Evolutionary conservation across 2,329 filamentous ascomycete species (phyloP).

Genomic region (Trichoderma sp.): DNA sequence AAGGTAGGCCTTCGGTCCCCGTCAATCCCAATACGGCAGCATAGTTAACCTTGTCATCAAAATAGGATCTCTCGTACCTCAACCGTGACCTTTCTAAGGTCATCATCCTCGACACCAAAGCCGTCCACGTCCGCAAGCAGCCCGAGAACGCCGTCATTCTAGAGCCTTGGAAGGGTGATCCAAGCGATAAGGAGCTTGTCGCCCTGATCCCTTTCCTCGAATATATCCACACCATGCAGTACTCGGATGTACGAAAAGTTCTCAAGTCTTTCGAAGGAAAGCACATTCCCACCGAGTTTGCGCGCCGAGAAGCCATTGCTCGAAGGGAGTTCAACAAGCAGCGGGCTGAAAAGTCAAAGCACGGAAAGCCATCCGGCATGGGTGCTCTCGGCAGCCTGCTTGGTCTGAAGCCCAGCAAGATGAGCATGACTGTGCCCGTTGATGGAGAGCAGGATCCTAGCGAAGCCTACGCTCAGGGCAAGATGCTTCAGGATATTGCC

Average conservation of each 20-base stretch:
- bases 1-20: slow-evolving; percentile 60
- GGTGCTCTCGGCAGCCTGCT: slow-evolving; percentile 68
- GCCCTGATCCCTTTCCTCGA: slow-evolving; percentile 93
- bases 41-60: slow-evolving; percentile 20
- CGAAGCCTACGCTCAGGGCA: slow-evolving; percentile 83
- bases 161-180: slow-evolving; percentile 82
- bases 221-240: slow-evolving; percentile 92
- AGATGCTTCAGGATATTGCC: slow-evolving; percentile 95
- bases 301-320: slow-evolving; percentile 78
- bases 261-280: slow-evolving; percentile 86
- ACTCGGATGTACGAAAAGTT: slow-evolving; percentile 79
- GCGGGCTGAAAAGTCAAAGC: slow-evolving; percentile 61
- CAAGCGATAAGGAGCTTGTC: slow-evolving; percentile 81
- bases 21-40: neutral
- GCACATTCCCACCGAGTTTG: slow-evolving; percentile 86
- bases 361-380: slow-evolving; percentile 59
- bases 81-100: slow-evolving; percentile 96
- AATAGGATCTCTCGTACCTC: slow-evolving; percentile 92
- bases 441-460: slow-evolving; percentile 68
- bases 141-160: slow-evolving; percentile 96
- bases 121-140: slow-evolving; percentile 77
- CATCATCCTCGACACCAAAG: slow-evolving; percentile 86
- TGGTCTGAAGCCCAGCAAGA: slow-evolving; percentile 69
- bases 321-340: slow-evolving; percentile 82
- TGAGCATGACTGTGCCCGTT: slow-evolving; percentile 56